phyloP scores from a whole-genome alignment of 495 filamentous ascomycete genomes.

The Penicillium manginii region DNA sequence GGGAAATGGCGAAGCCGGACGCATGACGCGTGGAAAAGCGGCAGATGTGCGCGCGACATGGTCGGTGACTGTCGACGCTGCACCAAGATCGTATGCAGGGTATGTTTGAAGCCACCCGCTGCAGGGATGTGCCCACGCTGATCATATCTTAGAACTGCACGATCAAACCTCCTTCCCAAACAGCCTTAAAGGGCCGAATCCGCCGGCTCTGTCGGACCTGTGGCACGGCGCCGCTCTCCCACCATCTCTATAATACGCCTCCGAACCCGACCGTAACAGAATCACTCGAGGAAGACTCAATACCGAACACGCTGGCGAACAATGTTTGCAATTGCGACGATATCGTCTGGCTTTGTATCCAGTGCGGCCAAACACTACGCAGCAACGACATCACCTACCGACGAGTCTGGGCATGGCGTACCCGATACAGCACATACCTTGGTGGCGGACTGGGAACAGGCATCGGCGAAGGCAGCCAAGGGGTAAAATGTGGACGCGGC shows the following conservation, averaged over 20 bases:
- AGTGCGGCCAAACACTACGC: slow-evolving; percentile 71
- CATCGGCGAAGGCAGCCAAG: slow-evolving; percentile 84
- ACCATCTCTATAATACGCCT: slow-evolving; percentile 27
- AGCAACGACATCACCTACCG: slow-evolving; percentile 74
- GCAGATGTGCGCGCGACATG: slow-evolving; percentile 81
- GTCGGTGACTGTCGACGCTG: slow-evolving; percentile 81
- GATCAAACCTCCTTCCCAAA: slow-evolving; percentile 69
- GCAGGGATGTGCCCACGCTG: background rate
- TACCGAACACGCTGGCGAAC: slow-evolving; percentile 50
- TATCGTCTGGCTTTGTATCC: slow-evolving; percentile 77
- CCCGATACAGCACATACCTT: slow-evolving; percentile 76
- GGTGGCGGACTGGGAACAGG: slow-evolving; percentile 78
- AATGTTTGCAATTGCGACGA: slow-evolving; percentile 71
- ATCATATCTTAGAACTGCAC: slow-evolving; percentile 72
- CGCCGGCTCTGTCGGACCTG: slow-evolving; percentile 79
- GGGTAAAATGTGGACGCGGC: slow-evolving; percentile 80
- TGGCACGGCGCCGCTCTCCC: slow-evolving; percentile 62
- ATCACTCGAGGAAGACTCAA: background rate
- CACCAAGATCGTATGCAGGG: slow-evolving; percentile 75
- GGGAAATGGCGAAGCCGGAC: slow-evolving; percentile 33
- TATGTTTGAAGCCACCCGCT: slow-evolving; percentile 35
- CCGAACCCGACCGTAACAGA: slow-evolving; percentile 5
- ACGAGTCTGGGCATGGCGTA: slow-evolving; percentile 86
- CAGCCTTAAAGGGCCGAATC: slow-evolving; percentile 67
- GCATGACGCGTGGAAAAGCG: slow-evolving; percentile 65